phyloP scores from a whole-genome alignment of 2,329 filamentous ascomycete genomes.

The Talaromyces sp. region DNA sequence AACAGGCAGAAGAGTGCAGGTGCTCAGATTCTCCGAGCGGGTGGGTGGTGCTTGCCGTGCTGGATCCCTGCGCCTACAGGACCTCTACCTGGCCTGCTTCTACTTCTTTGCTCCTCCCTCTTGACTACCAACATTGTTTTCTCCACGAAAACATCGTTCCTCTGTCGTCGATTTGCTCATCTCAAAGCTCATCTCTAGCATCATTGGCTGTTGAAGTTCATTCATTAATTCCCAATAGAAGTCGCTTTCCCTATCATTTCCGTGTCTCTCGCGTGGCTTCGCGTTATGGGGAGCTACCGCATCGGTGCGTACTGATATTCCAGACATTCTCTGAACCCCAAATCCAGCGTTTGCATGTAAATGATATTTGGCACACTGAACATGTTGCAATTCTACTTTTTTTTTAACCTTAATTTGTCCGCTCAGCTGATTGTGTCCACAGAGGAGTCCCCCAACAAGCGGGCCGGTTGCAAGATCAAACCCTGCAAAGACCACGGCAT shows the following conservation, averaged over 20 bases:
- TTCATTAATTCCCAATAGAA: not conserved
- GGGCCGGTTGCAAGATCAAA: conserved; percentile 69
- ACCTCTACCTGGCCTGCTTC: not conserved
- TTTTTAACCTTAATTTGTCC: not conserved
- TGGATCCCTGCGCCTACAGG: not conserved
- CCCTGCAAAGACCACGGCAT: conserved; percentile 65
- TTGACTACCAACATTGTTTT: not conserved
- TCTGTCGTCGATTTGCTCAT: not conserved
- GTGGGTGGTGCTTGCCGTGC: not conserved
- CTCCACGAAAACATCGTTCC: not conserved
- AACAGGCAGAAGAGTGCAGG: not conserved
- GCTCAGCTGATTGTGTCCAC: conserved; percentile 4
- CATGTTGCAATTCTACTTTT: not conserved
- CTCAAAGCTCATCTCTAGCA: not conserved
- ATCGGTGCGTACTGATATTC: conserved; percentile 25
- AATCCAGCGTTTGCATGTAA: not conserved
- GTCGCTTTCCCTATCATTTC: not conserved
- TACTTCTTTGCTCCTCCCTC: not conserved
- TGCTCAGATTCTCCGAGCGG: too few species aligned
- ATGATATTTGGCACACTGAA: not conserved
- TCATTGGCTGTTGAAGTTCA: not conserved
- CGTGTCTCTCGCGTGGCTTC: conserved; percentile 6
- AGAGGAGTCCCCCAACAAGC: conserved; percentile 69
- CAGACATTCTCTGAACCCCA: not conserved
- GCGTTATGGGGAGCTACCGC: conserved; percentile 24